Evolutionary conservation across 129 eudicot species (phyloP).

Genomic region (Ambrosia trifida): DNA sequence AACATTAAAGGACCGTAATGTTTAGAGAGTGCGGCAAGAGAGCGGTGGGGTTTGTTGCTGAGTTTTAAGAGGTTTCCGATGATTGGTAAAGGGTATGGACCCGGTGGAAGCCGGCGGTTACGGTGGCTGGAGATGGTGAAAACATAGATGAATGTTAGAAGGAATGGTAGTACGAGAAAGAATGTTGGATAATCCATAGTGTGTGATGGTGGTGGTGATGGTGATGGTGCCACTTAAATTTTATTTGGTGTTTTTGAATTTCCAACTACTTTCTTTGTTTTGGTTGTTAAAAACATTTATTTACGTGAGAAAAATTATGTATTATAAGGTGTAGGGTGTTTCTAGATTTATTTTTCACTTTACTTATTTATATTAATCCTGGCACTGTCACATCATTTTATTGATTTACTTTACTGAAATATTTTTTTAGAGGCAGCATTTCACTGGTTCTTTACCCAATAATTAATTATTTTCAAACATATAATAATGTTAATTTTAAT

Average conservation of each 20-base stretch:
- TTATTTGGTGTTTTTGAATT: not conserved
- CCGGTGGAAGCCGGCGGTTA: not conserved
- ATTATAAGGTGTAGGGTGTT: too few species aligned
- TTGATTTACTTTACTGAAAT: too few species aligned
- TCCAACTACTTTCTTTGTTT: too few species aligned
- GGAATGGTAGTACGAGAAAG: not conserved
- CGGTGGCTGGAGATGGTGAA: not conserved
- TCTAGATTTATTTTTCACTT: too few species aligned
- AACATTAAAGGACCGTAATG: slow-evolving; percentile 1
- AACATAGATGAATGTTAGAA: not conserved
- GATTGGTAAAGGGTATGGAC: not conserved
- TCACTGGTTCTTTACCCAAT: too few species aligned
- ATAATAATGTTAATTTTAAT: too few species aligned
- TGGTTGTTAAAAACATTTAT: too few species aligned
- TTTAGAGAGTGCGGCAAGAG: not conserved
- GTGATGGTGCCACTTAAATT: not conserved
- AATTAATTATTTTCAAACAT: too few species aligned
- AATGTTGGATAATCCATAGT: not conserved
- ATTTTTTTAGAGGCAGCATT: too few species aligned
- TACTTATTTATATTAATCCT: too few species aligned
- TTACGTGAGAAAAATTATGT: too few species aligned
- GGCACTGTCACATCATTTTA: too few species aligned
- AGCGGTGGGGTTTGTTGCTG: not conserved
- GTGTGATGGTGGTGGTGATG: not conserved
- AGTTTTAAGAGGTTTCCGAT: slow-evolving; percentile 2